Conservation (phyloP, 2,329 filamentous ascomycete species). For the Colletotrichum sp. region DNA sequence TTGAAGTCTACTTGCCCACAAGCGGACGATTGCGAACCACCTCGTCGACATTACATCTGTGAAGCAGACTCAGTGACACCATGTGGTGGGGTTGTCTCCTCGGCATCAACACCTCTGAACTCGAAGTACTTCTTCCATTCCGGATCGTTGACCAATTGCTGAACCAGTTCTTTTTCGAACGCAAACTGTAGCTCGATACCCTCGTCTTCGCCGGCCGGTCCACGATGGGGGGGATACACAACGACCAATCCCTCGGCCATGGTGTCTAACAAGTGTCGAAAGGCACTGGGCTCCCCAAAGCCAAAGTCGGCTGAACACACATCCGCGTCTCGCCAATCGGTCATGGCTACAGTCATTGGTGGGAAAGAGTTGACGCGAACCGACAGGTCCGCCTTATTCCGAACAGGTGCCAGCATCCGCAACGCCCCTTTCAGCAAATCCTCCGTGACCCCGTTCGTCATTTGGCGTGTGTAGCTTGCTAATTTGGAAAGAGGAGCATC, state of each 20-base stretch:
- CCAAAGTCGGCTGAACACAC: slow-evolving; percentile 38
- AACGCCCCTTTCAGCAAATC: slow-evolving; percentile 34
- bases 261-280: slow-evolving; percentile 35
- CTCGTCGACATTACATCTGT: background rate
- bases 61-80: background rate
- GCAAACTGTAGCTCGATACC: slow-evolving; percentile 38
- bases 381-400: slow-evolving; percentile 40
- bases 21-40: background rate
- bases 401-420: slow-evolving; percentile 34
- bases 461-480: slow-evolving; percentile 38
- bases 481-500: slow-evolving; percentile 38
- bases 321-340: slow-evolving; percentile 38
- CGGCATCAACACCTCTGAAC: slow-evolving; percentile 37
- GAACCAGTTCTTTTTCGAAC: slow-evolving; percentile 37
- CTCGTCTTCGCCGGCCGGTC: slow-evolving; percentile 33
- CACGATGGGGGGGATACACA: slow-evolving; percentile 34
- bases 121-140: slow-evolving; percentile 43
- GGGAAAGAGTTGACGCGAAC: slow-evolving; percentile 38
- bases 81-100: background rate
- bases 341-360: slow-evolving; percentile 38
- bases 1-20: background rate
- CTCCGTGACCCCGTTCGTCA: slow-evolving; percentile 39
- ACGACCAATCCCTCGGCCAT: slow-evolving; percentile 31
- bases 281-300: slow-evolving; percentile 36
- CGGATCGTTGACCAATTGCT: slow-evolving; percentile 35